Evolutionary conservation across 2,329 filamentous ascomycete genomes (phyloP), one percentile per base, ranked within the genome.

Genomic region (Talaromyces sp.): DNA sequence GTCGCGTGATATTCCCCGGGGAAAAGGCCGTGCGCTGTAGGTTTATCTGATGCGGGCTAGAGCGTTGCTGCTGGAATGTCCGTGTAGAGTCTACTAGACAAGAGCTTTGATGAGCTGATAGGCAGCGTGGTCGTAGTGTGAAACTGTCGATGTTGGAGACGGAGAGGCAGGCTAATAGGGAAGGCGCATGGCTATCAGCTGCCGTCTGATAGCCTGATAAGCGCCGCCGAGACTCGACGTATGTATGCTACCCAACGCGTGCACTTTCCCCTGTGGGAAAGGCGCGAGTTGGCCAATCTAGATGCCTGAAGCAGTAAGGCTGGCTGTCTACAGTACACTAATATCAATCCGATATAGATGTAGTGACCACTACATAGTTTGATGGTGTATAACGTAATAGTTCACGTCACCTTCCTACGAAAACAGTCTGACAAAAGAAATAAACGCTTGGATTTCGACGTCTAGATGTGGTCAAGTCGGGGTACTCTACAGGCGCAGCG

Each of bases 391-490:
- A 39, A 39, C 36, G 36, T n/a, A 39, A 39, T 36, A 5, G 17
- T 39, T 39, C 36, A 8, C 15, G 36, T 3, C 17, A 39, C 4
- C 36, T 39, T 39, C 36, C 36, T 17, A 39, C 15, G 36, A 39
- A 2, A n/a, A 39, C 36, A n/a, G 17, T 39, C 17, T 39, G 15
- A 59, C 58, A 59, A 57, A 63, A 11, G 61, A 63, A 63, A 63
- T 53, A 59, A 53, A 22, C 30, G 28, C 36, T 47, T 52, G 55
- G 59, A 55, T 65, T 65, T 65, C 36, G 57, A 54, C 49, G 65
- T 75, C 70, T 75, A 75, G 73, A 69, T 72, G 72, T 70, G 70
- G 72, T 71, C 68, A 65, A 64, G 69, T 67, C 70, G 70, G 69
- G 66, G 66, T 75, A 75, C 72, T 75, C 73, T 75, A 76, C 66